A percentile compares a stretch with the other conserved stretches of the same genome.
These are phyloP conservation scores for Penicillium aurantiogriseum DNA, from an alignment of 2,329 filamentous ascomycete genomes.

Conservation along the genomic window DNA sequence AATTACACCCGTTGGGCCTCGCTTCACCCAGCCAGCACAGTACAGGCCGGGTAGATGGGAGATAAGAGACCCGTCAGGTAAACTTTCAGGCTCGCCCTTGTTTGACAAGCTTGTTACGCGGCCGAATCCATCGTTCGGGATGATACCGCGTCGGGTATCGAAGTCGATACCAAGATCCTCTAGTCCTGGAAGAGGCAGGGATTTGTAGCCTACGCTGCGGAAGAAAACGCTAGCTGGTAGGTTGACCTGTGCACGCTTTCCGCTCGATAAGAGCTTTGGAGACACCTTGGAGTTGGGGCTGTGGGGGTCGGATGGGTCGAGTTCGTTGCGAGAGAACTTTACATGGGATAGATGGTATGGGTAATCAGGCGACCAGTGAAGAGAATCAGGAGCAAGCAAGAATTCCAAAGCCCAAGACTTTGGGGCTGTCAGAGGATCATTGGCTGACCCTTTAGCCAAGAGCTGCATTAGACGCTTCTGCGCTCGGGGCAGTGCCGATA, in stretches of 20 bases:
- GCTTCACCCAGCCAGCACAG: constrained; percentile 94
- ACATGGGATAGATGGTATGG: constrained; percentile 60
- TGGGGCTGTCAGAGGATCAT: constrained; percentile 47
- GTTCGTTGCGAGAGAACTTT: constrained; percentile 60
- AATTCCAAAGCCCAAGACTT: constrained; percentile 85
- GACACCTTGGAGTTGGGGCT: constrained; percentile 48
- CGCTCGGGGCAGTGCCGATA: constrained; percentile 70
- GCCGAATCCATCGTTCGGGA: constrained; percentile 78
- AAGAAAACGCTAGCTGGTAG: constrained; percentile 74
- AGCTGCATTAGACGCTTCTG: constrained; percentile 77
- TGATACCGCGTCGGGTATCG: constrained; percentile 68
- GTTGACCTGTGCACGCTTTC: constrained; percentile 46
- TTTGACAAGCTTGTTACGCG: constrained; percentile 57
- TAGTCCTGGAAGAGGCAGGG: constrained; percentile 72
- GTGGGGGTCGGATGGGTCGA: constrained; percentile 52
- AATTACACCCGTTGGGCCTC: constrained; percentile 91
- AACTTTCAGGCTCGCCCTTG: constrained; percentile 23
- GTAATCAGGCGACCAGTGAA: constrained; percentile 53
- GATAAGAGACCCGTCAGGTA: constrained; percentile 42
- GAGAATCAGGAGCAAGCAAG: constrained; percentile 72
- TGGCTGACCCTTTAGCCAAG: constrained; percentile 69
- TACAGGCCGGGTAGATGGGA: constrained; percentile 71
- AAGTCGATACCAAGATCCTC: constrained; percentile 72
- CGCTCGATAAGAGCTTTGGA: constrained; percentile 51
- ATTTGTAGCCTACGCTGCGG: constrained; percentile 92